Conservation (phyloP, 1,284 basidiomycete genomes). For the Pisolithus thermaeus region DNA sequence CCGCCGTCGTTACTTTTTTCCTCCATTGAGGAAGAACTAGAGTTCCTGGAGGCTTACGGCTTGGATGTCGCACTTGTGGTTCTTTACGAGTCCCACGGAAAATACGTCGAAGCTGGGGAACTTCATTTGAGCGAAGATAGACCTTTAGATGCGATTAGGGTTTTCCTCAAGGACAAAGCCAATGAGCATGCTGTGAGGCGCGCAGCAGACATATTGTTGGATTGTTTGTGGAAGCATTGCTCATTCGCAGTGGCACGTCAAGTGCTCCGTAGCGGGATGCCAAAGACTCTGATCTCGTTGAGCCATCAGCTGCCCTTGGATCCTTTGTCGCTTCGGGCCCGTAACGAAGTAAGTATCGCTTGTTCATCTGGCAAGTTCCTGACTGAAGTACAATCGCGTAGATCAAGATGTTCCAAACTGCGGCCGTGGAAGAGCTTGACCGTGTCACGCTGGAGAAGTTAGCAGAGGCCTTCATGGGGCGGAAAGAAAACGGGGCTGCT, state of each 20-base stretch:
- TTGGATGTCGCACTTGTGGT: no score
- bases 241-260: slow-evolving; percentile 19
- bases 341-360: slow-evolving; percentile 1
- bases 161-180: no score
- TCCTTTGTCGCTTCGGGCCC: neutral
- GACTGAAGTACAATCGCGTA: neutral
- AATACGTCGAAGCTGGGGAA: no score
- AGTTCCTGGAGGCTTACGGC: no score
- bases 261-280: slow-evolving; percentile 4
- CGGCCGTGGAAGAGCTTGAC: neutral
- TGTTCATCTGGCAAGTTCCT: neutral
- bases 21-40: no score
- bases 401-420: neutral
- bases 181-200: no score
- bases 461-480: neutral
- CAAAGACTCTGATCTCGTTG: slow-evolving; percentile 14
- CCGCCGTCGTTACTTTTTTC: no score
- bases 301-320: slow-evolving; percentile 12
- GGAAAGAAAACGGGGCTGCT: neutral
- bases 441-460: neutral
- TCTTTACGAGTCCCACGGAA: no score
- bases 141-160: no score
- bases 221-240: slow-evolving; percentile 20
- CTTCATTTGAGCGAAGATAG: no score
- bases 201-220: slow-evolving; percentile 7